These are phyloP conservation scores for Cyberlindnera maritima DNA, from an alignment of 805 yeast species.

Conservation along the genomic window DNA sequence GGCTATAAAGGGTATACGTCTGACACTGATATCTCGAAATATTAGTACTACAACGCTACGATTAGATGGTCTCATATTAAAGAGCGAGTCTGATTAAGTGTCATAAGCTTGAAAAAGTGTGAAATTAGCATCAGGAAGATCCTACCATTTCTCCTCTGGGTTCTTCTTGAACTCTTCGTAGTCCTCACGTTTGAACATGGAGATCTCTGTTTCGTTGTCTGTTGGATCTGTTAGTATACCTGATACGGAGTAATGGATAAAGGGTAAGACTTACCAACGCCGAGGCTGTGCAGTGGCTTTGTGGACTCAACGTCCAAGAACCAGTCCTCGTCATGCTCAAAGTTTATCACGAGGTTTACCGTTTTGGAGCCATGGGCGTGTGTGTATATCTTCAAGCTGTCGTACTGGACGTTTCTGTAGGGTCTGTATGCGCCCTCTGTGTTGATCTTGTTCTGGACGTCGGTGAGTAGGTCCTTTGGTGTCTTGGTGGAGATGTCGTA, in stretches of 20 bases:
- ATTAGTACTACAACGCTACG: not conserved
- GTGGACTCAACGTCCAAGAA: conserved; percentile 40
- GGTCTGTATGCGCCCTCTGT: conserved; percentile 76
- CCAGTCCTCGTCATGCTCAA: conserved; percentile 83
- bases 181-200: conserved; percentile 67
- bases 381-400: conserved; percentile 82
- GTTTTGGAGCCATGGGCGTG: conserved; percentile 95
- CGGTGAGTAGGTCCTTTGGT: conserved; percentile 58
- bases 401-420: conserved; percentile 69
- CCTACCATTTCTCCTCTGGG: conserved; percentile 89
- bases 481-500: conserved; percentile 71
- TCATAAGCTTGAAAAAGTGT: no score
- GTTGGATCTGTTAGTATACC: conserved; percentile 12
- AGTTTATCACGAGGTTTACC: conserved; percentile 85
- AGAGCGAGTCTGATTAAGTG: not conserved
- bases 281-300: conserved; percentile 39
- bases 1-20: no score
- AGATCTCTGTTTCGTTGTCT: conserved; percentile 90
- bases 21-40: no score
- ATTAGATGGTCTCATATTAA: not conserved
- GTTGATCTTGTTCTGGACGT: conserved; percentile 42
- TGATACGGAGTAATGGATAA: conserved; percentile 22
- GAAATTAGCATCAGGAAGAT: not conserved
- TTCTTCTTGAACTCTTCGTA: conserved; percentile 69
- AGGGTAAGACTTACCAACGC: conserved; percentile 25